These are phyloP conservation scores for Pouteria glomerata DNA, from an alignment of 148 eudicot genomes.

Conservation along the genomic window DNA sequence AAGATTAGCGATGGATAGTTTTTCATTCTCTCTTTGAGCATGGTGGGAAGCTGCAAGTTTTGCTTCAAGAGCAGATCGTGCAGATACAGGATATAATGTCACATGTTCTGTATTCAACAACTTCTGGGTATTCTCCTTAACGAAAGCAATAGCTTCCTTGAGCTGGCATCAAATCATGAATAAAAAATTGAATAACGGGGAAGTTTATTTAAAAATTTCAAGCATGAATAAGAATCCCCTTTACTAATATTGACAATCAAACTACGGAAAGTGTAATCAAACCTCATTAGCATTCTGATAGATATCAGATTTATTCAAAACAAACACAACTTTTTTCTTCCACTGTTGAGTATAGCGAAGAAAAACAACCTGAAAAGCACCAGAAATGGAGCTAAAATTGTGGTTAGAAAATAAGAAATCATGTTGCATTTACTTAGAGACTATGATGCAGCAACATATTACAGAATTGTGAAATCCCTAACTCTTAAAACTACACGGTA, in stretches of 20 bases:
- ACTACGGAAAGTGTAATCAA: conserved; percentile 4
- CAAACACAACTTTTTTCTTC: conserved; percentile 87
- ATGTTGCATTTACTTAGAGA: neutral
- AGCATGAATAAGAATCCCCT: neutral
- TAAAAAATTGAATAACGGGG: neutral
- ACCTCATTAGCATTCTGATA: conserved; percentile 69
- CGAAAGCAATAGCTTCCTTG: conserved; percentile 74
- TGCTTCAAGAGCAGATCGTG: conserved; percentile 76
- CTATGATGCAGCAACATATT: neutral
- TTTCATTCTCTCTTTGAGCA: conserved; percentile 22
- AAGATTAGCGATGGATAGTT: conserved; percentile 21
- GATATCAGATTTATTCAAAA: conserved; percentile 84
- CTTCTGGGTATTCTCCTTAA: conserved; percentile 64
- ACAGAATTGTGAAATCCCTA: neutral
- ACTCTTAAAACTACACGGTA: too few relatives aligned
- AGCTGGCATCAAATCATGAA: conserved; percentile 51
- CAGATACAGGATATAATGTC: conserved; percentile 79
- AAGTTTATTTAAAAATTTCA: neutral
- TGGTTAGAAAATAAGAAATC: neutral
- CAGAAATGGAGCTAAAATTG: conserved; percentile 15
- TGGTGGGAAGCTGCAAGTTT: conserved; percentile 47
- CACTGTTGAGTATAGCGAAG: conserved; percentile 93
- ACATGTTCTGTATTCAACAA: conserved; percentile 68
- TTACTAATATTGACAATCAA: neutral
- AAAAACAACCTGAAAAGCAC: conserved; percentile 72